phyloP scores from a whole-genome alignment of 345 rosid genomes.

The Pistacia integerrima region DNA sequence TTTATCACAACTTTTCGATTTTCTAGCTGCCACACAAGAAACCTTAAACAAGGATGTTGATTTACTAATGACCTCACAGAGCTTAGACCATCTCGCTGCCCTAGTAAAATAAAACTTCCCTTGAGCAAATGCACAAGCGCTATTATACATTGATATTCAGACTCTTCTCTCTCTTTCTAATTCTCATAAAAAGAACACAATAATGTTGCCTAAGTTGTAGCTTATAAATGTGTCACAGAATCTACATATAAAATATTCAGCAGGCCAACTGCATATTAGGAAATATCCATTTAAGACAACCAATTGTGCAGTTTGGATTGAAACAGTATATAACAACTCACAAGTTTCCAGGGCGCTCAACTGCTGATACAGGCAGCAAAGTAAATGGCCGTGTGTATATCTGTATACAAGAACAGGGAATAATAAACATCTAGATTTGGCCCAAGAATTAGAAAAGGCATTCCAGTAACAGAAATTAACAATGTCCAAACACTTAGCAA shows the following conservation, averaged over 20 bases:
- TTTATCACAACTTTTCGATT: background rate
- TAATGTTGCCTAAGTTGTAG: background rate
- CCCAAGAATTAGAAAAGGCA: background rate
- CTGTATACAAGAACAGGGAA: constrained; percentile 34
- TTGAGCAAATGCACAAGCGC: background rate
- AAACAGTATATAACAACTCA: constrained; percentile 39
- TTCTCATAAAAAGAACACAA: background rate
- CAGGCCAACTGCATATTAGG: background rate
- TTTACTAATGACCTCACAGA: background rate
- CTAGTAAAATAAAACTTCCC: background rate
- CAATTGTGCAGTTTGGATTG: background rate
- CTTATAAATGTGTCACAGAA: background rate
- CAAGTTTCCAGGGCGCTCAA: constrained; percentile 82
- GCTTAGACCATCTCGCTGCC: background rate
- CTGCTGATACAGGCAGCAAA: constrained; percentile 69
- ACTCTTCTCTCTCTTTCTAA: background rate
- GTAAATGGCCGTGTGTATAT: constrained; percentile 69
- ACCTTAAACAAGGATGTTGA: background rate
- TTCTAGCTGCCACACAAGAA: background rate
- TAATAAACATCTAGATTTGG: background rate
- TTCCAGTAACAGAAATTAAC: background rate
- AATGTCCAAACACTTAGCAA: background rate
- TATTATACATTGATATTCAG: background rate
- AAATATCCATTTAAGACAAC: background rate
- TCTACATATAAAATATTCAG: background rate